Percentiles rank a stretch among this genome's conserved stretches.
Conservation (phyloP, 2,329 filamentous ascomycete species). For the Cladosporium colombiae region DNA sequence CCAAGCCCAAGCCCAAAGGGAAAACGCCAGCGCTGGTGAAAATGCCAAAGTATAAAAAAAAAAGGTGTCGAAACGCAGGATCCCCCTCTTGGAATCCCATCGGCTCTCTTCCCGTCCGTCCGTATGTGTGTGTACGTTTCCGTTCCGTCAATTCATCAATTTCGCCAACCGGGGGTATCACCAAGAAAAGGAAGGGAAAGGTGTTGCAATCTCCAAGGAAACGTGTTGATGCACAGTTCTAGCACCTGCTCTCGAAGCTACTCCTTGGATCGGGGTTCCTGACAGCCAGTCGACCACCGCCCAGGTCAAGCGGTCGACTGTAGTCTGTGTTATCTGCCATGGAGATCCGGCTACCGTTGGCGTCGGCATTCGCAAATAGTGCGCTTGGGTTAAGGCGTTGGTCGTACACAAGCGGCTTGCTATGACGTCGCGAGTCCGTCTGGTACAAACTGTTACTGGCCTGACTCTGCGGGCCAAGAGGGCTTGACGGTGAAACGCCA, state of each 20-base stretch:
- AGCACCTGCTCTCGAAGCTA: conserved; percentile 30
- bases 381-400: conserved; percentile 52
- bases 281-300: conserved; percentile 43
- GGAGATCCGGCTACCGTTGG: conserved; percentile 49
- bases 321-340: conserved; percentile 52
- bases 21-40: conserved; percentile 11
- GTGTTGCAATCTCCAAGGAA: not conserved
- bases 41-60: not conserved
- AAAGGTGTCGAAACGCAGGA: not conserved
- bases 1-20: not conserved
- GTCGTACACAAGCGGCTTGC: conserved; percentile 49
- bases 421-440: conserved; percentile 36
- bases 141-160: not conserved
- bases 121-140: not conserved
- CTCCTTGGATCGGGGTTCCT: conserved; percentile 38
- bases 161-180: conserved; percentile 11
- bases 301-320: conserved; percentile 40
- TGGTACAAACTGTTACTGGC: conserved; percentile 17
- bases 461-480: conserved; percentile 26
- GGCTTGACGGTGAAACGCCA: conserved; percentile 34
- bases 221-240: not conserved
- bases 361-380: conserved; percentile 45
- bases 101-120: not conserved
- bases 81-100: not conserved
- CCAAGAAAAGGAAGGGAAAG: conserved; percentile 6